phyloP scores from a whole-genome alignment of 139 green algal species.

The Desmodesmus armatus region DNA sequence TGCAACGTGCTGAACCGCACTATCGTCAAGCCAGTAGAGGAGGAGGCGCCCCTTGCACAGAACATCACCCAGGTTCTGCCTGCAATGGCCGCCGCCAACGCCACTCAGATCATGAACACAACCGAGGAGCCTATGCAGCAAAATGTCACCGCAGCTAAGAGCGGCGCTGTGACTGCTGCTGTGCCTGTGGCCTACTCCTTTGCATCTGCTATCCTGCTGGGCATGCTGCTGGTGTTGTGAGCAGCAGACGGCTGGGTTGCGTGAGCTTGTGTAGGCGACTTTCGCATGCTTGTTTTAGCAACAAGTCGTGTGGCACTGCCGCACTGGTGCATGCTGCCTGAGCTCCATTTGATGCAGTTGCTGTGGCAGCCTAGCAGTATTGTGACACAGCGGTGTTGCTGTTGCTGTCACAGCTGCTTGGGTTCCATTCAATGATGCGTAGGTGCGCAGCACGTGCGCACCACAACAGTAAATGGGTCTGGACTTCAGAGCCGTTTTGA shows the following conservation, averaged over 20 bases:
- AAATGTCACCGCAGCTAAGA: background rate
- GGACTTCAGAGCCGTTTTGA: too few species aligned
- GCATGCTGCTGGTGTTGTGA: slow-evolving; percentile 17
- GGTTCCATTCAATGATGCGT: too few species aligned
- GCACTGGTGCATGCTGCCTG: background rate
- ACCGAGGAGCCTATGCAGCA: background rate
- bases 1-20: slow-evolving; percentile 49
- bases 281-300: background rate
- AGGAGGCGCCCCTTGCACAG: background rate
- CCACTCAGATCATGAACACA: background rate
- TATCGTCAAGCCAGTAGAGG: background rate
- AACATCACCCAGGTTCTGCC: slow-evolving; percentile 25
- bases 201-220: slow-evolving; percentile 7
- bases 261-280: too few species aligned
- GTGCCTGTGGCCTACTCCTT: background rate
- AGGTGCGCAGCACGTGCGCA: too few species aligned
- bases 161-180: slow-evolving; percentile 7
- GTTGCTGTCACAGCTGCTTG: too few species aligned
- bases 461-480: too few species aligned
- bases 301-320: background rate
- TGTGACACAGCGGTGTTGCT: background rate
- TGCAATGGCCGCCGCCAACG: background rate
- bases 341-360: too few species aligned
- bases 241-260: background rate
- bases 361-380: background rate